Evolutionary conservation across 2,329 filamentous ascomycete species (phyloP).

Genomic region (Ophiostoma australiae): DNA sequence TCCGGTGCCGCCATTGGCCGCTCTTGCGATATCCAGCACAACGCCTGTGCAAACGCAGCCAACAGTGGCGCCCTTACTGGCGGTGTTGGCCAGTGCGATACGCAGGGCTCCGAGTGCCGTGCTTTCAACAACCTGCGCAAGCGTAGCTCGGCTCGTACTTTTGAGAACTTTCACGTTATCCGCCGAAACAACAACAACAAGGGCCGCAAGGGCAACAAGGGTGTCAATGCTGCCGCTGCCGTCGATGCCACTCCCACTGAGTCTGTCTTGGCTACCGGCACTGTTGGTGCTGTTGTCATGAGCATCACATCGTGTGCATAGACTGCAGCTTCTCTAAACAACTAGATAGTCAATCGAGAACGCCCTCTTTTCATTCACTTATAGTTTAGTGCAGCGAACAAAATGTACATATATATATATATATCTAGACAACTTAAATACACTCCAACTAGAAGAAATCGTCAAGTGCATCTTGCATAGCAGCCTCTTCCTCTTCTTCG

Average conservation of each 20-base stretch:
- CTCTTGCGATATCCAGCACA: slow-evolving; percentile 15
- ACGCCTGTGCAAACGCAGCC: slow-evolving; percentile 12
- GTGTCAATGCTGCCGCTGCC: background rate
- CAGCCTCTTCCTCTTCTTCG: background rate
- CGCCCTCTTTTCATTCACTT: background rate
- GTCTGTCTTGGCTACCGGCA: background rate
- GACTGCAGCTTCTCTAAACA: background rate
- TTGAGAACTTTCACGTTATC: slow-evolving; percentile 1
- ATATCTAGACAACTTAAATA: background rate
- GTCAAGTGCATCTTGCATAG: background rate
- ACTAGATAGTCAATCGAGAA: background rate
- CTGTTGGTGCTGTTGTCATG: background rate
- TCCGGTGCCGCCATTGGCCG: slow-evolving; percentile 1
- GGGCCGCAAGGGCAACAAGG: slow-evolving; percentile 1
- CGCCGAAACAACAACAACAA: slow-evolving; percentile 6
- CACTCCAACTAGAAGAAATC: background rate
- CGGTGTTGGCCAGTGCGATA: slow-evolving; percentile 12
- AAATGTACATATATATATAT: background rate
- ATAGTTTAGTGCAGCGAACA: background rate
- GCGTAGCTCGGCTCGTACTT: background rate
- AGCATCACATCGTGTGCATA: background rate
- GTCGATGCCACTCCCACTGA: background rate
- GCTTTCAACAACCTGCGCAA: slow-evolving; percentile 14
- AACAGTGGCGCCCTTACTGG: slow-evolving; percentile 11
- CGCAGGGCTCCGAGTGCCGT: slow-evolving; percentile 8